Conservation (phyloP, 805 yeast genomes). For the Blastobotrys americana region DNA sequence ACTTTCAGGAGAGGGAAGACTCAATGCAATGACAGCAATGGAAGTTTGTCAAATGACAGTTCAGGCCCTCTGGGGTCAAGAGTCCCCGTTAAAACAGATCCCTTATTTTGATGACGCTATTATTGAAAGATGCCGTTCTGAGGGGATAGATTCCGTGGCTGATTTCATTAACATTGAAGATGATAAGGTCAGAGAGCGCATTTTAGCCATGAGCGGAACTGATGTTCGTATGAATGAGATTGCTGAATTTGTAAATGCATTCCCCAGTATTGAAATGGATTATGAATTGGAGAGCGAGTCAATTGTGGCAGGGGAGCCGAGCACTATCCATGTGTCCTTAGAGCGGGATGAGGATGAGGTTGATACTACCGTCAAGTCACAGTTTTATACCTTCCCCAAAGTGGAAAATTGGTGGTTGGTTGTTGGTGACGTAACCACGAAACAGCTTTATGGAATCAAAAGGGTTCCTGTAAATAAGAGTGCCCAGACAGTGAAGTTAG, state of each 20-base stretch:
- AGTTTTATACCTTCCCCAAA: slow-evolving; percentile 53
- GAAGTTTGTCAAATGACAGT: slow-evolving; percentile 82
- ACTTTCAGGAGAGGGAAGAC: slow-evolving; percentile 68
- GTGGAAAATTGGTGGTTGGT: slow-evolving; percentile 77
- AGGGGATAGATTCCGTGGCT: slow-evolving; percentile 57
- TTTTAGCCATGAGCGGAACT: slow-evolving; percentile 48
- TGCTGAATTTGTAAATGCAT: slow-evolving; percentile 82
- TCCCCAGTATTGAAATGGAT: slow-evolving; percentile 73
- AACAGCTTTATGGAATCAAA: slow-evolving; percentile 65
- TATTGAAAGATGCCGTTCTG: slow-evolving; percentile 46
- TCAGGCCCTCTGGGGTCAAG: slow-evolving; percentile 81
- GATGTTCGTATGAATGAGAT: slow-evolving; percentile 46
- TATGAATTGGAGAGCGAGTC: slow-evolving; percentile 40
- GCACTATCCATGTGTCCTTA: slow-evolving; percentile 34
- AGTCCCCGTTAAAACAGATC: slow-evolving; percentile 69
- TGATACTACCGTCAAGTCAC: slow-evolving; percentile 52
- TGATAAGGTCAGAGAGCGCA: slow-evolving; percentile 47
- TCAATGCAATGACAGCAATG: slow-evolving; percentile 75
- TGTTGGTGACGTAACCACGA: slow-evolving; percentile 56
- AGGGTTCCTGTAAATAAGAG: slow-evolving; percentile 51
- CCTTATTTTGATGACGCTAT: slow-evolving; percentile 55
- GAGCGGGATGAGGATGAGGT: slow-evolving; percentile 44
- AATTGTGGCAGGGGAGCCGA: slow-evolving; percentile 43
- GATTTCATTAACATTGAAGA: slow-evolving; percentile 75
- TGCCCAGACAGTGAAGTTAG: slow-evolving; percentile 45